These are phyloP conservation scores for Naegleria lovaniensis DNA, from an alignment of 208 protist genomes.

Conservation along the genomic window DNA sequence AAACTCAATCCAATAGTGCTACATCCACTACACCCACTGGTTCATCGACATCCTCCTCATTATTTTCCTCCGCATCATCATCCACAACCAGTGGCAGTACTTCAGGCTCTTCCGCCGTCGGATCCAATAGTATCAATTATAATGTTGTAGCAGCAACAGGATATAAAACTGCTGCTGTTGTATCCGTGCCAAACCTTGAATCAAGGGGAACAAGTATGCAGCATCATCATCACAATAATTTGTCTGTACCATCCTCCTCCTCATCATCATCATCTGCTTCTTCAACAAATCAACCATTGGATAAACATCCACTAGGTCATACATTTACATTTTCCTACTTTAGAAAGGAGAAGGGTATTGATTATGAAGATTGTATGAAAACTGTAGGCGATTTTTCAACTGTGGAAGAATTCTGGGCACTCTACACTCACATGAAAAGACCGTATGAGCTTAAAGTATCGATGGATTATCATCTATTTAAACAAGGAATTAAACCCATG, in stretches of 20 bases:
- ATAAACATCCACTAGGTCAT: neutral
- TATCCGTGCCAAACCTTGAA: neutral
- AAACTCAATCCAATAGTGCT: neutral
- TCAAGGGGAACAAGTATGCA: neutral
- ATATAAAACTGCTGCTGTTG: neutral
- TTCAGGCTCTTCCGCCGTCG: neutral
- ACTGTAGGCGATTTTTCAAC: slow-evolving; percentile 19
- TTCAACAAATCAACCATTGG: neutral
- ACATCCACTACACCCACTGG: neutral
- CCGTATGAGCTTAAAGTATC: slow-evolving; percentile 51
- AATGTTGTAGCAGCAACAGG: neutral
- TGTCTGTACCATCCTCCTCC: neutral
- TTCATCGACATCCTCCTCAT: neutral
- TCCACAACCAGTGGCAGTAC: neutral
- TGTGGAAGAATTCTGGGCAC: slow-evolving; percentile 57
- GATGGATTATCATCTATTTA: slow-evolving; percentile 64
- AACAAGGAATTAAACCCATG: slow-evolving; percentile 59
- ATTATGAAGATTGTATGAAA: slow-evolving; percentile 27
- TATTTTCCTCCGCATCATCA: neutral
- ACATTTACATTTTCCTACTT: neutral
- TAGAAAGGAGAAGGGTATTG: slow-evolving; percentile 5
- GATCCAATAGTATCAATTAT: neutral
- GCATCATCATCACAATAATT: neutral
- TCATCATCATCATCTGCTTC: neutral
- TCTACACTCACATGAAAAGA: slow-evolving; percentile 54